Conservation (phyloP, 257 asterid species). For the Striga asiatica region DNA sequence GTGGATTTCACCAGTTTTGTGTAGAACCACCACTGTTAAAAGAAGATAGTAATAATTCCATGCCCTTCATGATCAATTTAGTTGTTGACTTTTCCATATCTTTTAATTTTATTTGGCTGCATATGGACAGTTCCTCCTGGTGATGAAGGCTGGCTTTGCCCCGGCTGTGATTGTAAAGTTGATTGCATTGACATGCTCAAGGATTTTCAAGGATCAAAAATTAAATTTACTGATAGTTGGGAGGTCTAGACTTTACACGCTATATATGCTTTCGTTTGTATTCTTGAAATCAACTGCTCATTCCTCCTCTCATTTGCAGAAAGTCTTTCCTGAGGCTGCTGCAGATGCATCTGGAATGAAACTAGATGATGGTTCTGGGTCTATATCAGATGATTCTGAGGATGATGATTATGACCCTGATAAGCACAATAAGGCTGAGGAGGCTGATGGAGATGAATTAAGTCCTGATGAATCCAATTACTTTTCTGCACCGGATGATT, state of each 20-base stretch:
- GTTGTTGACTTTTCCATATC: slow-evolving; percentile 9
- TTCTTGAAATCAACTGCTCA: slow-evolving; percentile 24
- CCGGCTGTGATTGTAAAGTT: slow-evolving; percentile 95
- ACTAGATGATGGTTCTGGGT: slow-evolving; percentile 42
- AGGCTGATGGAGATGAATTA: slow-evolving; percentile 39
- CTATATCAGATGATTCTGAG: slow-evolving; percentile 77
- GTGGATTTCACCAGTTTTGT: slow-evolving; percentile 96
- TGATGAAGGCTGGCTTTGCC: slow-evolving; percentile 97
- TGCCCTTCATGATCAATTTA: slow-evolving; percentile 2
- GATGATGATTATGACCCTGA: slow-evolving; percentile 93
- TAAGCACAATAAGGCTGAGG: slow-evolving; percentile 36
- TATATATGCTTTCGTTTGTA: slow-evolving; percentile 7
- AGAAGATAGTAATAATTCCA: slow-evolving; percentile 61
- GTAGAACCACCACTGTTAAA: slow-evolving; percentile 86
- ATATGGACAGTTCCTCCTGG: slow-evolving; percentile 77
- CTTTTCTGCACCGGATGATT: slow-evolving; percentile 47
- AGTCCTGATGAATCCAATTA: slow-evolving; percentile 51
- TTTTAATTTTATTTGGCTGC: slow-evolving; percentile 14
- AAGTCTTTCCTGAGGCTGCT: slow-evolving; percentile 86
- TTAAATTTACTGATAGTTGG: slow-evolving; percentile 66
- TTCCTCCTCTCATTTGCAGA: slow-evolving; percentile 38
- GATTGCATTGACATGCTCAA: slow-evolving; percentile 74
- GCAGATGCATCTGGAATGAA: slow-evolving; percentile 68
- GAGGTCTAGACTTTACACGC: slow-evolving; percentile 55
- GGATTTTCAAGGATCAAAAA: slow-evolving; percentile 53